Base-by-base conservation (phyloP, 2,329 filamentous ascomycete species). In the Xylariaceae sp. region DNA sequence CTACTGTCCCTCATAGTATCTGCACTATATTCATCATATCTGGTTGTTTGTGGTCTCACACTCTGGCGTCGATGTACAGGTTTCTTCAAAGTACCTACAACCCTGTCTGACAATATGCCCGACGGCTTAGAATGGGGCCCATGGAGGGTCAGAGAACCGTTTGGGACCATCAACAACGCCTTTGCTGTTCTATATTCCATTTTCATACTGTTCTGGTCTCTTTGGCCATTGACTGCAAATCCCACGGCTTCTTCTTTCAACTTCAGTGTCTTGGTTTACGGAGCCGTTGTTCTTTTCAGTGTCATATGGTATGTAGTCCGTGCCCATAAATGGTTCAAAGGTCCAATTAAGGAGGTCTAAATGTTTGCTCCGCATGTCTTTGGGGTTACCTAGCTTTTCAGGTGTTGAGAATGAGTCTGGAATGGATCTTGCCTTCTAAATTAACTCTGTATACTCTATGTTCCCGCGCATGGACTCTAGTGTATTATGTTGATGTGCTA, bases 131-230 rank as follows among this genome's bases (percentile, higher is more conserved):
- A 22, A 7, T 84, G 80, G 80, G 81, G 81, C 0, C 79, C 80
- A 0, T 84, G 79, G 73, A 75, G 73, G 40, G 51, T 84, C 0
- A 76, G 75, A 0, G 79, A 79, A 4, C 60, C 71, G 0, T 61
- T 79, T 1, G 81, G 81, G 0, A 77, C 74, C 6, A 59, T 75
- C 18, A 83, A 83, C 62, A 84, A 84, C 51, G 61, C 70, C 1
- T 78, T 81, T 45, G 75, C 79, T 1, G 79, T 77, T 58, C 45
- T 70, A 2, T 84, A 82, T 59, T 74, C 78, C 62, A 51, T 77
- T 1, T 75, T 83, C 39, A 70, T 83, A 2, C 73, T 80, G 11
- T 83, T 84, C 65, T 84, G 78, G 72, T 75, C 72, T 18, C 78
- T 83, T 43, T 81, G 75, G 75, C 79, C 69, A 0, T 69, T 71